Conservation (phyloP, 768 basidiomycete genomes). For the Termitomyces sp. region DNA sequence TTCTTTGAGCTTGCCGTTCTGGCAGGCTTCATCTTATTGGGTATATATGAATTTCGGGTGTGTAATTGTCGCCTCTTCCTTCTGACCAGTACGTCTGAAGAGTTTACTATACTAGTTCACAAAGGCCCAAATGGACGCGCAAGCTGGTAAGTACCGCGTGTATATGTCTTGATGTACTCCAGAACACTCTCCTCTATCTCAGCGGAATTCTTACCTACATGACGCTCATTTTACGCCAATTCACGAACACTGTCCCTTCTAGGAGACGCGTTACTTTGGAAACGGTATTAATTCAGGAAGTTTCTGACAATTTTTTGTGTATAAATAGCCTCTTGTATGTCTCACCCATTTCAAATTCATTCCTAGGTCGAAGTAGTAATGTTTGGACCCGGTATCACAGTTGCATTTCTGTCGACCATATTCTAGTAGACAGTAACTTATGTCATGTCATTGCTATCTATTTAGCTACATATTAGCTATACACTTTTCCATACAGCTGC, state of each 20-base stretch:
- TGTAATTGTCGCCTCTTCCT: neutral
- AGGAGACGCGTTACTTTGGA: neutral
- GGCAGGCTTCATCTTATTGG: conserved; percentile 73
- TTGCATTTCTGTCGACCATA: neutral
- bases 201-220: conserved; percentile 63
- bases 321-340: neutral
- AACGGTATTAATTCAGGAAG: neutral
- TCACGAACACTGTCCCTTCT: neutral
- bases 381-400: neutral
- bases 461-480: neutral
- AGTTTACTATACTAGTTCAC: conserved; percentile 33
- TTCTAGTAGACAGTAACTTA: neutral
- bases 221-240: conserved; percentile 13
- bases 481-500: neutral
- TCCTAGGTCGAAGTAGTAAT: neutral
- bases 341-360: neutral
- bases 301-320: neutral
- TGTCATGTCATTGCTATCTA: neutral
- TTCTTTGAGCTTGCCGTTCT: conserved; percentile 70
- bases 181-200: conserved; percentile 7
- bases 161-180: neutral
- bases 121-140: conserved; percentile 53
- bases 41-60: conserved; percentile 81
- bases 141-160: conserved; percentile 54
- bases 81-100: neutral